Evolutionary conservation across 805 yeast genomes (phyloP).

Genomic region (Sporopachydermia lactativora): DNA sequence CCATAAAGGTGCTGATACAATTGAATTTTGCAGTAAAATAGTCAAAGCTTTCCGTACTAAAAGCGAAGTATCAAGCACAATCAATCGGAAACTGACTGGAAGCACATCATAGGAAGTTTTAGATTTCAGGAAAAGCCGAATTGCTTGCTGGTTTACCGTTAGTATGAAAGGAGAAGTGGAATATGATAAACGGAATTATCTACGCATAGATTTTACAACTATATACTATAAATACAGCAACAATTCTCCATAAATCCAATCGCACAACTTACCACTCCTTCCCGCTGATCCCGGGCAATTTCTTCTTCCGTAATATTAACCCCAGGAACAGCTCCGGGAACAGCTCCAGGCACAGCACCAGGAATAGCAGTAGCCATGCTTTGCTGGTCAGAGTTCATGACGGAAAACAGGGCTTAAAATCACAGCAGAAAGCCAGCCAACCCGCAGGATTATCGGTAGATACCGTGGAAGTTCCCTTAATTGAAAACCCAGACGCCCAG

Average conservation of each 20-base stretch:
- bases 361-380: too few relatives aligned
- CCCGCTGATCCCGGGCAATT: neutral
- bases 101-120: conserved; percentile 94
- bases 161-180: neutral
- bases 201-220: neutral
- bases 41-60: conserved; percentile 83
- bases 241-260: too few relatives aligned
- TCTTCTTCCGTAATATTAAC: neutral
- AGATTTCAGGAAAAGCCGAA: conserved; percentile 68
- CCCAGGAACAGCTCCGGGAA: neutral
- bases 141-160: conserved; percentile 30
- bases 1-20: conserved; percentile 97
- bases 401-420: too few relatives aligned
- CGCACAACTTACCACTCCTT: neutral
- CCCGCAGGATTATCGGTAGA: too few relatives aligned
- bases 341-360: neutral
- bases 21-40: conserved; percentile 80
- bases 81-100: conserved; percentile 86
- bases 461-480: too few relatives aligned
- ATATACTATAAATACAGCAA: too few relatives aligned
- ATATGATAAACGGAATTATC: conserved; percentile 2
- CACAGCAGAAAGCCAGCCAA: too few relatives aligned
- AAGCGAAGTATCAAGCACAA: conserved; percentile 85
- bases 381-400: too few relatives aligned
- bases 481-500: too few relatives aligned